Evolutionary conservation across 352 stramenopile genomes (phyloP).

Genomic region (Bremia lactucae): DNA sequence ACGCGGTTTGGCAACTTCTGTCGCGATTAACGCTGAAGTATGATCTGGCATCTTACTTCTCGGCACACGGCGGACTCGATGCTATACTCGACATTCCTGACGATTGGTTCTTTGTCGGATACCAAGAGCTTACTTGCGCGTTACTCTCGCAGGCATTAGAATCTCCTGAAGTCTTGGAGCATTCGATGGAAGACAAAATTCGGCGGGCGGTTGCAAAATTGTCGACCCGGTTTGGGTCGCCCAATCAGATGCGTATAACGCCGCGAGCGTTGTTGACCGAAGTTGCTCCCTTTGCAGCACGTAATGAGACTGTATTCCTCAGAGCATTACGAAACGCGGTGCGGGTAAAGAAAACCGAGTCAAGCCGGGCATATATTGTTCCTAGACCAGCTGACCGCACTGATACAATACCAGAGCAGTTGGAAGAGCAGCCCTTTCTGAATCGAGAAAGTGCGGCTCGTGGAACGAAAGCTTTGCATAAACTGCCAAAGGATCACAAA

Average conservation of each 20-base stretch:
- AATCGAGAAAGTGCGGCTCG: conserved; percentile 12
- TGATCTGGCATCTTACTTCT: conserved; percentile 56
- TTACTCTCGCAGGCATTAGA: conserved; percentile 69
- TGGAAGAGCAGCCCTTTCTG: neutral
- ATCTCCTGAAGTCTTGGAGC: conserved; percentile 73
- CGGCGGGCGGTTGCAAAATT: conserved; percentile 64
- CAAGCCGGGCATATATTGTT: conserved; percentile 67
- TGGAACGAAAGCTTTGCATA: conserved; percentile 28
- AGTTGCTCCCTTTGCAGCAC: conserved; percentile 50
- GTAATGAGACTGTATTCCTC: conserved; percentile 71
- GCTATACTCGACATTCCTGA: conserved; percentile 39
- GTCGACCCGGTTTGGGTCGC: conserved; percentile 51
- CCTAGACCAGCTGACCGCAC: conserved; percentile 18
- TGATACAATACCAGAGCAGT: conserved; percentile 6
- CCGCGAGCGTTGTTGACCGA: conserved; percentile 74
- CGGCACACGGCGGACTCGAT: conserved; percentile 40
- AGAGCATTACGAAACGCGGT: conserved; percentile 60
- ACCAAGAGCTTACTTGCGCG: conserved; percentile 59
- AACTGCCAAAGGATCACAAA: conserved; percentile 58
- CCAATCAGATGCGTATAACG: conserved; percentile 70
- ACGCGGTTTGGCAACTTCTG: conserved; percentile 69
- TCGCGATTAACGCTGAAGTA: conserved; percentile 61
- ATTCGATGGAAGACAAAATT: conserved; percentile 84
- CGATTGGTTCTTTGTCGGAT: conserved; percentile 43
- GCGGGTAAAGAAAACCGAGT: conserved; percentile 69